Conservation (phyloP, 139 green algal genomes). For the Desmodesmus armatus region DNA sequence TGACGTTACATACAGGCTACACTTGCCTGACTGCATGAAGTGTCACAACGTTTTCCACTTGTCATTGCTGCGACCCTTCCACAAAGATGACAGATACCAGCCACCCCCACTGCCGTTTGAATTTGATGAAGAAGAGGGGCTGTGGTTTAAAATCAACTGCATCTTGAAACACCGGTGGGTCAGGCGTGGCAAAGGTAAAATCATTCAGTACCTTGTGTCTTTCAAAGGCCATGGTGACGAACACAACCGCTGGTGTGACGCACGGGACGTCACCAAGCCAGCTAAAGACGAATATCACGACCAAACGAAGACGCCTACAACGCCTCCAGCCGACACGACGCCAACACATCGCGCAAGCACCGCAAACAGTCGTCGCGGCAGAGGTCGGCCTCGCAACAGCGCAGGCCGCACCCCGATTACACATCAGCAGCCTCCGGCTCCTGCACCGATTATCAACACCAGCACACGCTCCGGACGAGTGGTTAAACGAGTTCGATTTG, state of each 20-base stretch:
- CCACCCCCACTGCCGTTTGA: background rate
- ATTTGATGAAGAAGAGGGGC: background rate
- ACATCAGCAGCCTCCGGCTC: too few species aligned
- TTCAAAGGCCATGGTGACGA: slow-evolving; percentile 7
- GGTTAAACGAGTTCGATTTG: too few species aligned
- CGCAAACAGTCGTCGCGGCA: too few species aligned
- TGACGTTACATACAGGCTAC: background rate
- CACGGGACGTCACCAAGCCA: too few species aligned
- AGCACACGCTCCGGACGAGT: too few species aligned
- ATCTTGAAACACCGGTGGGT: background rate
- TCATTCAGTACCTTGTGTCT: background rate
- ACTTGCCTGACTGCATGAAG: background rate
- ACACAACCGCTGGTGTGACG: slow-evolving; percentile 16
- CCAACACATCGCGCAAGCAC: too few species aligned
- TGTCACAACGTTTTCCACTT: slow-evolving; percentile 5
- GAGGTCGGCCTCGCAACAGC: too few species aligned
- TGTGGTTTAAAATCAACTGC: background rate
- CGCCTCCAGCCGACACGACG: too few species aligned
- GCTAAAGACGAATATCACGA: too few species aligned
- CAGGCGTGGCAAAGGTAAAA: background rate
- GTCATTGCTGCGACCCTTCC: background rate
- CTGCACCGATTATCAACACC: too few species aligned
- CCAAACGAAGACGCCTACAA: too few species aligned
- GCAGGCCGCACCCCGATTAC: too few species aligned
- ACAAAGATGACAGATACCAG: background rate